phyloP scores from a whole-genome alignment of 192 early-diverging fungal genomes.

The Phlyctochytrium bullatum region DNA sequence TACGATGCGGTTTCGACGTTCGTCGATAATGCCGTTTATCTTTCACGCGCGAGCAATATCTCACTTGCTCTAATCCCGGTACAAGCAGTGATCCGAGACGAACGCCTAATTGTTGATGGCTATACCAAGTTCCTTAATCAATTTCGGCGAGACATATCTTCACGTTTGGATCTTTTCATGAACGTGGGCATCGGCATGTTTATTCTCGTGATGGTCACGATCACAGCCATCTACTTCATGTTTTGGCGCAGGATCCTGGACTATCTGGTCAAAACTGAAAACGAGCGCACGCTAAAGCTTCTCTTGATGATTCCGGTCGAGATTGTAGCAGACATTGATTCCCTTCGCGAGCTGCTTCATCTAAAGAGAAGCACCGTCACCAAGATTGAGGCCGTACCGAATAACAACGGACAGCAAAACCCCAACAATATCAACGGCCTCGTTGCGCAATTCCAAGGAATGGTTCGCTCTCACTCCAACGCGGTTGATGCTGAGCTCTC shows the following conservation, averaged over 20 bases:
- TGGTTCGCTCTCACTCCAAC: too few relatives aligned
- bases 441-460: neutral
- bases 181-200: constrained; percentile 9
- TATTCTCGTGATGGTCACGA: constrained; percentile 9
- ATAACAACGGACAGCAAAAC: neutral
- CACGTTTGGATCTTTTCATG: neutral
- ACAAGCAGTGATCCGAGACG: neutral
- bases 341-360: constrained; percentile 25
- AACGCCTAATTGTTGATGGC: neutral
- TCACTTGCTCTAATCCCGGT: neutral
- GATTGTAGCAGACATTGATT: constrained; percentile 31
- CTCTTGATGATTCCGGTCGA: constrained; percentile 31
- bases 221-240: constrained; percentile 18
- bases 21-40: neutral
- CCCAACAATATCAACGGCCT: neutral
- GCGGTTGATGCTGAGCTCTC: too few relatives aligned
- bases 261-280: constrained; percentile 29
- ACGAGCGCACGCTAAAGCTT: constrained; percentile 28
- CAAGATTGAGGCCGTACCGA: neutral
- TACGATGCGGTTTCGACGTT: constrained; percentile 17
- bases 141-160: neutral
- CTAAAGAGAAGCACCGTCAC: constrained; percentile 6
- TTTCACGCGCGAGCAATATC: constrained; percentile 13
- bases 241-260: constrained; percentile 23
- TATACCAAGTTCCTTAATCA: constrained; percentile 9